Evolutionary conservation across 2,329 filamentous ascomycete species (phyloP), one percentile per base, ranked within the genome.

Genomic region (Calonectria leucothoes): DNA sequence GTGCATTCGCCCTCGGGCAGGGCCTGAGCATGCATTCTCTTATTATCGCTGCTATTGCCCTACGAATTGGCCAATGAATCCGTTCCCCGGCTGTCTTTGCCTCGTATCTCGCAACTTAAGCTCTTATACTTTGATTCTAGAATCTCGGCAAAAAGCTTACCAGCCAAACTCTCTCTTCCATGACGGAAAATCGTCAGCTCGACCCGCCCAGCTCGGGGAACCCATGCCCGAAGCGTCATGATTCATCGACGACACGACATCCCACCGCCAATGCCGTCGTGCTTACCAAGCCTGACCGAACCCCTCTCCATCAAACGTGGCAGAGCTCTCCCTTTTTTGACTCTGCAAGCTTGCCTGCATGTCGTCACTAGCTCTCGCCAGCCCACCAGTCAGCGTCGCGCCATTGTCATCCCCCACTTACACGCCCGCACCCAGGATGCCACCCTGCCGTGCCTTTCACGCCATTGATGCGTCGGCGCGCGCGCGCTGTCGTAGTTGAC

Each of bases 331-430:
- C 15, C 39, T 7, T 45, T 45, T 45, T 66, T 66, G 35, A 66
- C 64, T 66, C 64, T 61, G 39, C 61, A 73, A 69, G 25, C 55
- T 64, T 57, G 31, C 49, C 52, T 48, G 27, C 69, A 77, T 78
- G 77, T 76, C 77, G 77, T 79, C 77, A 79, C 79, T 68, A 69
- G 71, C 57, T 37, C 45, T 17, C 23, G 69, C 15, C 11, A 33
- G 31, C 55, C 52, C 37, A 72, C 77, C 77, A 79, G 73, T 79
- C 27, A 79, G n/a, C 70, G 73, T 69, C 4, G 25, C 68, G 27
- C 57, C 25, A 77, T 79, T 79, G 77, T 79, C 77, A 79, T 79
- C 77, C 76, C 75, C 77, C 77, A 79, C 77, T 76, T 74, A 77
- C 78, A 61, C 73, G 63, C 23, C 45, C 68, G 59, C 73, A 77